Conservation (phyloP, 805 yeast species). For the Yamadazyma sp. region DNA sequence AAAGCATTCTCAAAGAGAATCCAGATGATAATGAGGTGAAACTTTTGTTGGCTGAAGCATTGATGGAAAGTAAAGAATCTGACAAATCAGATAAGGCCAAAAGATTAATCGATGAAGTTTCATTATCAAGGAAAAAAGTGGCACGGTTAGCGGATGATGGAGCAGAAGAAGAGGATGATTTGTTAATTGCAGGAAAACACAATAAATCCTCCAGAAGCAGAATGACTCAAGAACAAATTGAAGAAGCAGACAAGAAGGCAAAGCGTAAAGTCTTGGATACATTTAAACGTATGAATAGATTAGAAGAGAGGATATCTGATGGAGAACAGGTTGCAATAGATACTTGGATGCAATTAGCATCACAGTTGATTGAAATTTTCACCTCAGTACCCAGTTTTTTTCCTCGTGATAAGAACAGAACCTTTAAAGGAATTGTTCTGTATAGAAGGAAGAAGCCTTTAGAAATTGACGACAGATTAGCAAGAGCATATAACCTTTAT, state of each 20-base stretch:
- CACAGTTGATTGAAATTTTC: constrained; percentile 80
- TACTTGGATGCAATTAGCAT: constrained; percentile 81
- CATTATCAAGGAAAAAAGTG: constrained; percentile 3
- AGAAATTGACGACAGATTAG: constrained; percentile 70
- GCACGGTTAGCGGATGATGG: background rate
- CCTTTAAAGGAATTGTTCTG: constrained; percentile 64
- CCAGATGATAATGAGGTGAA: constrained; percentile 70
- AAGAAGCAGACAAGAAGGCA: constrained; percentile 56
- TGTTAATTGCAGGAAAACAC: background rate
- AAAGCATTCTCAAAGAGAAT: constrained; percentile 49
- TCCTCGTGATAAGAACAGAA: constrained; percentile 68
- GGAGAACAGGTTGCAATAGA: constrained; percentile 58
- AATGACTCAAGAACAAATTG: constrained; percentile 44
- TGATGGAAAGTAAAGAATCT: constrained; percentile 60
- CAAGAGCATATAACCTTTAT: constrained; percentile 61
- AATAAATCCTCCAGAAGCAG: constrained; percentile 15
- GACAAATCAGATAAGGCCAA: constrained; percentile 62
- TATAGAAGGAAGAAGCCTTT: constrained; percentile 59
- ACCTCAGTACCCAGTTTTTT: constrained; percentile 75
- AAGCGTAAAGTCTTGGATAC: constrained; percentile 55
- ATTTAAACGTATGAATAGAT: constrained; percentile 51
- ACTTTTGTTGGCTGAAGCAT: constrained; percentile 78
- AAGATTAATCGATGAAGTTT: constrained; percentile 50
- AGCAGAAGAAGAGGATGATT: constrained; percentile 1
- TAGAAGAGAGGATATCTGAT: constrained; percentile 32